Percentiles rank a stretch among this genome's conserved stretches.
Conservation (phyloP, 176 grass and related monocot species). For the Zea luxurians region DNA sequence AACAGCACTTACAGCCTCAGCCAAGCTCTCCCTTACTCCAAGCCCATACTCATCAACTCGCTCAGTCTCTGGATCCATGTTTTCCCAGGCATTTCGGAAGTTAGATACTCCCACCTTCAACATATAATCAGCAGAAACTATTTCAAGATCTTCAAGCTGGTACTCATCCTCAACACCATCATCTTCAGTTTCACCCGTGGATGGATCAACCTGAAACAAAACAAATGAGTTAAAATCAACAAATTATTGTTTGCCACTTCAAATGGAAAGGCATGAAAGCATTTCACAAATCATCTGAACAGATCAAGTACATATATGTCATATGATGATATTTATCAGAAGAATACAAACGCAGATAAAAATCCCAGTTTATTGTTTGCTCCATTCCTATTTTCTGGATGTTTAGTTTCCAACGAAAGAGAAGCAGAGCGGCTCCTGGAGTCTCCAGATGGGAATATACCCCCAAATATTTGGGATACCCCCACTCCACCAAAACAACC, state of each 20-base stretch:
- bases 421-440: too few species aligned
- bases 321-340: neutral
- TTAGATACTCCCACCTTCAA: slow-evolving; percentile 87
- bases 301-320: neutral
- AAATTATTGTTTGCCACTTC: neutral
- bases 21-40: slow-evolving; percentile 81
- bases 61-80: slow-evolving; percentile 79
- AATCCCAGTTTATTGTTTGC: neutral
- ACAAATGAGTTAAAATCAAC: slow-evolving; percentile 18
- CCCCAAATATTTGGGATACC: too few species aligned
- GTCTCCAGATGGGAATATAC: too few species aligned
- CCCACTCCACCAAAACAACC: too few species aligned
- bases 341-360: neutral
- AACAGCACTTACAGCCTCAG: slow-evolving; percentile 85
- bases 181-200: slow-evolving; percentile 83
- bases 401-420: too few species aligned
- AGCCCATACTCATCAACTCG: slow-evolving; percentile 89
- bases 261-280: neutral
- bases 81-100: slow-evolving; percentile 98
- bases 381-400: too few species aligned
- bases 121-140: slow-evolving; percentile 89
- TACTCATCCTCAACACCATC: slow-evolving; percentile 99
- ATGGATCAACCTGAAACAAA: slow-evolving; percentile 71
- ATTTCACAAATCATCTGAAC: neutral
- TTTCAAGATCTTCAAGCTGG: slow-evolving; percentile 93